Conservation (phyloP, 768 basidiomycete species). For the Leccinum rimulosum region DNA sequence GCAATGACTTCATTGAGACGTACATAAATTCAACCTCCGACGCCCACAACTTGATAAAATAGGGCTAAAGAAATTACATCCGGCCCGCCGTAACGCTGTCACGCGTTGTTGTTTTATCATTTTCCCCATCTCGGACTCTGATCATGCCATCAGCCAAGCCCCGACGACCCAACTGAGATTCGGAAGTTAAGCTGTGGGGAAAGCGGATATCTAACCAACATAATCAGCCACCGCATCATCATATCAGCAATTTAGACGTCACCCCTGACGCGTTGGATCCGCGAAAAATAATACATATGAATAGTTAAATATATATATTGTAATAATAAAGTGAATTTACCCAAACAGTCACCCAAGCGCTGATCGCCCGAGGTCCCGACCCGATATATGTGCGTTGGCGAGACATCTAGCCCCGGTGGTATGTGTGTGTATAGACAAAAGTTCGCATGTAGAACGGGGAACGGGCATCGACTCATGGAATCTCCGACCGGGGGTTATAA, state of each 20-base stretch:
- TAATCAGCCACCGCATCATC: background rate
- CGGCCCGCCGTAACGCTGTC: background rate
- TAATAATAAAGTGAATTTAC: background rate
- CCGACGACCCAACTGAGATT: background rate
- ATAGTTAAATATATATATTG: background rate
- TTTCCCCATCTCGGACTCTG: slow-evolving; percentile 26
- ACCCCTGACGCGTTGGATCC: slow-evolving; percentile 1
- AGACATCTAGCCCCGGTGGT: background rate
- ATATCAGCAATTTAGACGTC: background rate
- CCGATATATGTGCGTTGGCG: slow-evolving; percentile 15
- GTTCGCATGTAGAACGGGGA: background rate
- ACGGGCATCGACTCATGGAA: background rate
- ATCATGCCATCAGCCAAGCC: slow-evolving; percentile 6
- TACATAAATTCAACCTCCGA: slow-evolving; percentile 11
- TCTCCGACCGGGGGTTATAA: background rate
- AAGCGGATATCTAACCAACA: slow-evolving; percentile 1
- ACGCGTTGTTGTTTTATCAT: slow-evolving; percentile 1
- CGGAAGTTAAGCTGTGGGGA: slow-evolving; percentile 16
- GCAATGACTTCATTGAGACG: slow-evolving; percentile 25
- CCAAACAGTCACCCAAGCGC: slow-evolving; percentile 1
- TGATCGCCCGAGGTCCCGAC: slow-evolving; percentile 19
- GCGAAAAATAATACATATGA: background rate
- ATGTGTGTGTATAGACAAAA: background rate
- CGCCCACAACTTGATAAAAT: background rate
- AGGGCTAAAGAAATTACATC: background rate